Percentiles rank a stretch among this genome's conserved stretches.
Evolutionary conservation across 1,139 yeast genomes (phyloP).

Genomic region (Pichiaceae sp.): DNA sequence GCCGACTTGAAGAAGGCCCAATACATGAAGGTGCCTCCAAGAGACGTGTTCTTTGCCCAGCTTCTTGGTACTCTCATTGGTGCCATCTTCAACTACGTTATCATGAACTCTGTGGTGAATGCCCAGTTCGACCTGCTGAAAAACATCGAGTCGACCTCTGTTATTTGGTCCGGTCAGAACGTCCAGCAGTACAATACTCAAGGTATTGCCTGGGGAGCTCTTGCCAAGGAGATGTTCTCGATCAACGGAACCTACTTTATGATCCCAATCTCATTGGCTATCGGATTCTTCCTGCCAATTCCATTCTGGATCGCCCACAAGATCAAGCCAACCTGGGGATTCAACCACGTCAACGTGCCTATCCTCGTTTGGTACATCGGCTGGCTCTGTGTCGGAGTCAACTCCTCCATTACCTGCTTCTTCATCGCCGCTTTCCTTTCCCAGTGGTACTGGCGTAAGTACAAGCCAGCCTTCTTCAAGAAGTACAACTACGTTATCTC

Average conservation of each 20-base stretch:
- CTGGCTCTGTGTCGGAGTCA: constrained; percentile 25
- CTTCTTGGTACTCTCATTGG: constrained; percentile 43
- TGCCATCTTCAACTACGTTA: constrained; percentile 38
- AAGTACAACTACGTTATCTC: constrained; percentile 54
- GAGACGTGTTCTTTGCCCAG: constrained; percentile 50
- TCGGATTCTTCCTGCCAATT: constrained; percentile 20
- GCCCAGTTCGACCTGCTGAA: constrained; percentile 18
- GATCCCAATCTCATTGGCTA: constrained; percentile 20
- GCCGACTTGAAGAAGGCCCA: constrained; percentile 56
- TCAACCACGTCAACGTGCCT: constrained; percentile 19
- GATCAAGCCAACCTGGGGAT: constrained; percentile 20
- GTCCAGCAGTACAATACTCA: constrained; percentile 25
- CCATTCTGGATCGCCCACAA: constrained; percentile 21
- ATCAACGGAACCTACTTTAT: constrained; percentile 21
- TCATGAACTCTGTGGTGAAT: constrained; percentile 23
- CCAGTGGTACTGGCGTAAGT: constrained; percentile 33
- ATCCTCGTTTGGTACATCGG: constrained; percentile 20
- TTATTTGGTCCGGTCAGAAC: constrained; percentile 24
- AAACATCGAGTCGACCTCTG: constrained; percentile 23
- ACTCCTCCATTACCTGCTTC: constrained; percentile 21
- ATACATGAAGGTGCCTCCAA: constrained; percentile 53
- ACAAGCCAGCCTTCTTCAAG: constrained; percentile 56
- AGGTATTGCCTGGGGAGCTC: constrained; percentile 25
- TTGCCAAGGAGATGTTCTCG: constrained; percentile 23
- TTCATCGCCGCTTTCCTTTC: constrained; percentile 22